phyloP scores from a whole-genome alignment of 202 grass and related monocot species.

The Carex sylvatica region DNA sequence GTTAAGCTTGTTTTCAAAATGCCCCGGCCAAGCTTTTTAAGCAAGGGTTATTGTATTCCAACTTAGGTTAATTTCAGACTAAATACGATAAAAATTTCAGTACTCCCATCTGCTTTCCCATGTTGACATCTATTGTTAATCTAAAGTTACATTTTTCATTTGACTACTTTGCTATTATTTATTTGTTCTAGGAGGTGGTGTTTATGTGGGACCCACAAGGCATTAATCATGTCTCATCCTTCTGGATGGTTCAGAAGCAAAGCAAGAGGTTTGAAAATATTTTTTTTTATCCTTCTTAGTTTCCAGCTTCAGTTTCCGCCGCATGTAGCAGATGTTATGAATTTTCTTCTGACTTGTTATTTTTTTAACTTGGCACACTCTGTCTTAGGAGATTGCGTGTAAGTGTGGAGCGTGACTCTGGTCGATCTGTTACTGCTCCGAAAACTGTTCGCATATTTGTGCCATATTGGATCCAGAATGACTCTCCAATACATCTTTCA shows the following conservation, averaged over 20 bases:
- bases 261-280: slow-evolving; percentile 63
- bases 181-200: slow-evolving; percentile 65
- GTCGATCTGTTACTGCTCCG: slow-evolving; percentile 78
- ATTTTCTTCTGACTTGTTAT: slow-evolving; percentile 4
- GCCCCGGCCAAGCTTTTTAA: neutral
- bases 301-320: slow-evolving; percentile 14
- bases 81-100: neutral
- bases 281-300: neutral
- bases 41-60: neutral
- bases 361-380: slow-evolving; percentile 22
- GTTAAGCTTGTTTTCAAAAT: neutral
- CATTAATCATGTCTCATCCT: slow-evolving; percentile 67
- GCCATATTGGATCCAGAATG: slow-evolving; percentile 97
- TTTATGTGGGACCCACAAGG: slow-evolving; percentile 76
- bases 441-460: slow-evolving; percentile 95
- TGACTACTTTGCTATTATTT: neutral
- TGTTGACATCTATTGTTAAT: neutral
- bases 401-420: slow-evolving; percentile 89
- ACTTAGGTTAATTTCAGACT: neutral
- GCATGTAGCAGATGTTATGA: neutral
- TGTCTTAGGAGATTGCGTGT: slow-evolving; percentile 70
- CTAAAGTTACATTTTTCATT: neutral
- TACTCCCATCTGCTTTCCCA: neutral
- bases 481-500: slow-evolving; percentile 63
- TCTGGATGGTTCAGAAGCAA: slow-evolving; percentile 91